Evolutionary conservation across 106 monocot genomes (phyloP).

Genomic region (Dactylorhiza incarnata): DNA sequence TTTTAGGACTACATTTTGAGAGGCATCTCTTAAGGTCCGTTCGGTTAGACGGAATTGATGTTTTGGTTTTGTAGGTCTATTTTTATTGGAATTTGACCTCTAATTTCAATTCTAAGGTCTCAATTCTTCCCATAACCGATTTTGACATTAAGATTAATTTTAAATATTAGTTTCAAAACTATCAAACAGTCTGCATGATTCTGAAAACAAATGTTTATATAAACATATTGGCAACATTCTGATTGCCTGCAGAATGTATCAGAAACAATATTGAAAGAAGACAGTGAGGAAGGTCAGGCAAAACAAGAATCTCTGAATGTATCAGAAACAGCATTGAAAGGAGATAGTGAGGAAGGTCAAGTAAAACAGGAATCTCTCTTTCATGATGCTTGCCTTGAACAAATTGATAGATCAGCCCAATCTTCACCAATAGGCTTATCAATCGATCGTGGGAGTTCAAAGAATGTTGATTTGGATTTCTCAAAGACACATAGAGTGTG

Average conservation of each 20-base stretch:
- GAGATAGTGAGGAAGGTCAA: not conserved
- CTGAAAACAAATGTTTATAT: not conserved
- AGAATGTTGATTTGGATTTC: constrained; percentile 8
- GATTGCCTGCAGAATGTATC: constrained; percentile 24
- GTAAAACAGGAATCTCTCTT: not conserved
- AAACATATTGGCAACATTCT: not conserved
- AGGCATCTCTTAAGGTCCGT: no score
- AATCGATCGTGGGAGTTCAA: constrained; percentile 5
- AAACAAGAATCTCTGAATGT: constrained; percentile 4
- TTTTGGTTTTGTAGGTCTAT: no score
- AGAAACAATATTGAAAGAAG: constrained; percentile 9
- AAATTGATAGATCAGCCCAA: constrained; percentile 11
- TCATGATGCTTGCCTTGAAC: not conserved
- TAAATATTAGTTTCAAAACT: not conserved
- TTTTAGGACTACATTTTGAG: no score
- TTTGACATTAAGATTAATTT: no score
- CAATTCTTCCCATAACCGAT: no score
- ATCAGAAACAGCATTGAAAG: not conserved
- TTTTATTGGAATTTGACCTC: no score
- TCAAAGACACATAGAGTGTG: not conserved
- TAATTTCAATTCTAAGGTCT: no score
- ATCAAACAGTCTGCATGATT: not conserved
- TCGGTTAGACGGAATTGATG: no score
- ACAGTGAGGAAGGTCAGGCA: not conserved
- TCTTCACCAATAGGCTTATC: constrained; percentile 16